These are phyloP conservation scores for Phytophthora multivora DNA, from an alignment of 352 stramenopile genomes.

Conservation along the genomic window DNA sequence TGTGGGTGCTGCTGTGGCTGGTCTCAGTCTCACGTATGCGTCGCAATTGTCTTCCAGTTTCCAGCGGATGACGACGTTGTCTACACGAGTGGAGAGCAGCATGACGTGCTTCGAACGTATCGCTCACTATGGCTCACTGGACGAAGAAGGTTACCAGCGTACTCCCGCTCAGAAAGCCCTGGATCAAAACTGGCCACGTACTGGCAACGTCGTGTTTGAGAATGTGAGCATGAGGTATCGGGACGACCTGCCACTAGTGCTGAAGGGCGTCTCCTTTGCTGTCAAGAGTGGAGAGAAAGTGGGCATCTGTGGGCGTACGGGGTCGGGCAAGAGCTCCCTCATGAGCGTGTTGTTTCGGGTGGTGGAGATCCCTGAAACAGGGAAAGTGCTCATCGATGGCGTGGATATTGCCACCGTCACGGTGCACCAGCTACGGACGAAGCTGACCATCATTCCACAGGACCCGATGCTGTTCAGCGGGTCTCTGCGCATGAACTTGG, in stretches of 20 bases:
- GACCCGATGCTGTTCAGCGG: slow-evolving; percentile 93
- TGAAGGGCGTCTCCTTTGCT: slow-evolving; percentile 38
- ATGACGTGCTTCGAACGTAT: slow-evolving; percentile 58
- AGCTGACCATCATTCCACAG: slow-evolving; percentile 73
- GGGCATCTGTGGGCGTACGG: slow-evolving; percentile 55
- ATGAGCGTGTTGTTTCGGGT: slow-evolving; percentile 54
- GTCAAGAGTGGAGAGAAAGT: slow-evolving; percentile 88
- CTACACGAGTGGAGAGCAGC: slow-evolving; percentile 53
- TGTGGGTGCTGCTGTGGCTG: slow-evolving; percentile 30
- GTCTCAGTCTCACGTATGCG: slow-evolving; percentile 43
- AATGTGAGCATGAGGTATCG: slow-evolving; percentile 57
- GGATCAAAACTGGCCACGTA: slow-evolving; percentile 36
- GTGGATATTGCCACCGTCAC: slow-evolving; percentile 63
- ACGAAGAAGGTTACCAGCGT: slow-evolving; percentile 45
- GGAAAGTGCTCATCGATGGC: slow-evolving; percentile 85
- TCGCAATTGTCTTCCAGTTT: slow-evolving; percentile 51
- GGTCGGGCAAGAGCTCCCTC: slow-evolving; percentile 49
- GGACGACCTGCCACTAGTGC: slow-evolving; percentile 46
- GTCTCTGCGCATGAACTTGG: slow-evolving; percentile 89
- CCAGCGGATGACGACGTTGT: slow-evolving; percentile 36
- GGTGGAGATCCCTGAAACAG: slow-evolving; percentile 37
- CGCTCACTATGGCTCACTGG: slow-evolving; percentile 36
- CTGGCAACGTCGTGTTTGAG: slow-evolving; percentile 44
- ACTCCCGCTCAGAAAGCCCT: slow-evolving; percentile 15
- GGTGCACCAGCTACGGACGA: slow-evolving; percentile 33